Conservation (phyloP, 768 basidiomycete genomes). For the Suillus brevipes region DNA sequence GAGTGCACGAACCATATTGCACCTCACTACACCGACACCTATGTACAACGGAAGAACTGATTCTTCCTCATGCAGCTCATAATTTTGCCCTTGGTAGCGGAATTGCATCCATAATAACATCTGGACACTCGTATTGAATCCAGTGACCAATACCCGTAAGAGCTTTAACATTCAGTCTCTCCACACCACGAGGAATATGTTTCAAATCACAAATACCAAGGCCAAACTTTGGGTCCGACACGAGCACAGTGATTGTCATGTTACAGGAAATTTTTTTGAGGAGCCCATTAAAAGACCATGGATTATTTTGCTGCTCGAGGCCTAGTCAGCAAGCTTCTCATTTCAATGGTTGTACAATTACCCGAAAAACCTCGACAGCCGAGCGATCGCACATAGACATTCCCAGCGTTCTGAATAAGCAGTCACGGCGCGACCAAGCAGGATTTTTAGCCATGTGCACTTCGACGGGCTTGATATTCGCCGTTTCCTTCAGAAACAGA, state of each 20-base stretch:
- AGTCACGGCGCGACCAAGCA: conserved; percentile 18
- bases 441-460: conserved; percentile 14
- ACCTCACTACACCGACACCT: background rate
- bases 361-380: background rate
- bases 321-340: background rate
- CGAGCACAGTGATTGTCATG: conserved; percentile 18
- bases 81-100: background rate
- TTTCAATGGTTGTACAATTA: background rate
- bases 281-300: conserved; percentile 17
- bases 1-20: too few relatives aligned
- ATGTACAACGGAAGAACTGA: background rate
- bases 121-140: conserved; percentile 29
- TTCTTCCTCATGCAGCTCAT: background rate
- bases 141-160: conserved; percentile 25
- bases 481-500: background rate
- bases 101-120: conserved; percentile 18
- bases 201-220: conserved; percentile 3
- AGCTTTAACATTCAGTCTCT: background rate
- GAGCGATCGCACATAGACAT: conserved; percentile 8
- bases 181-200: conserved; percentile 14
- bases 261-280: background rate
- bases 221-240: conserved; percentile 20
- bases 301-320: conserved; percentile 14
- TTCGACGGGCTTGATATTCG: conserved; percentile 5
- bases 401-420: conserved; percentile 13